phyloP scores from a whole-genome alignment of 2,329 filamentous ascomycete species.

The Beauveria asiatica region DNA sequence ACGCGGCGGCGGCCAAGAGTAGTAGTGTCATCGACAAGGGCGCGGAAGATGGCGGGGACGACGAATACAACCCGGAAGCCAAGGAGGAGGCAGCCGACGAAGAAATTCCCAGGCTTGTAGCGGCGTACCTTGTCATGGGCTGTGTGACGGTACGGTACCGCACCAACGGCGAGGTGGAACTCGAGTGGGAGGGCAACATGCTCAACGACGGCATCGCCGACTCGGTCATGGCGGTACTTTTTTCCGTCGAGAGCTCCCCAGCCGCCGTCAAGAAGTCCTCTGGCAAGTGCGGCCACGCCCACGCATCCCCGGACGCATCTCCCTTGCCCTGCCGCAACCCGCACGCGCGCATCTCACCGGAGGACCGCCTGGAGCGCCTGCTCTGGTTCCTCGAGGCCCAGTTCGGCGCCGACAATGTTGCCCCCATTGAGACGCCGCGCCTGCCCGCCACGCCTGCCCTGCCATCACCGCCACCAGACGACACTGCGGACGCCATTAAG shows the following conservation, averaged over 20 bases:
- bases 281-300: constrained; percentile 29
- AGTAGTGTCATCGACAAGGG: constrained; percentile 27
- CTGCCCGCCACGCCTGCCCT: constrained; percentile 31
- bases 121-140: constrained; percentile 73
- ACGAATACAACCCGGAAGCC: constrained; percentile 21
- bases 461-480: constrained; percentile 15
- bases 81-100: constrained; percentile 52
- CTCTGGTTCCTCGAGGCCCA: constrained; percentile 97
- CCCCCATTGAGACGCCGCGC: constrained; percentile 62
- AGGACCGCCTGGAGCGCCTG: constrained; percentile 74
- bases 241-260: constrained; percentile 87
- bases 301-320: constrained; percentile 30
- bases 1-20: constrained; percentile 21
- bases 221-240: constrained; percentile 84
- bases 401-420: constrained; percentile 77
- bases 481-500: constrained; percentile 21
- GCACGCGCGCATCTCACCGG: constrained; percentile 61
- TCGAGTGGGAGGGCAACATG: constrained; percentile 97
- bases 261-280: constrained; percentile 74
- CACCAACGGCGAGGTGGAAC: constrained; percentile 69
- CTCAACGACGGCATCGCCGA: constrained; percentile 98
- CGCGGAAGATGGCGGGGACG: constrained; percentile 25
- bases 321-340: constrained; percentile 39
- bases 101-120: constrained; percentile 46
- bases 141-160: constrained; percentile 76